A percentile compares a stretch with the other conserved stretches of the same genome.
These are phyloP conservation scores for Colletotrichum sojae DNA, from an alignment of 2,329 filamentous ascomycete genomes.

Conservation along the genomic window DNA sequence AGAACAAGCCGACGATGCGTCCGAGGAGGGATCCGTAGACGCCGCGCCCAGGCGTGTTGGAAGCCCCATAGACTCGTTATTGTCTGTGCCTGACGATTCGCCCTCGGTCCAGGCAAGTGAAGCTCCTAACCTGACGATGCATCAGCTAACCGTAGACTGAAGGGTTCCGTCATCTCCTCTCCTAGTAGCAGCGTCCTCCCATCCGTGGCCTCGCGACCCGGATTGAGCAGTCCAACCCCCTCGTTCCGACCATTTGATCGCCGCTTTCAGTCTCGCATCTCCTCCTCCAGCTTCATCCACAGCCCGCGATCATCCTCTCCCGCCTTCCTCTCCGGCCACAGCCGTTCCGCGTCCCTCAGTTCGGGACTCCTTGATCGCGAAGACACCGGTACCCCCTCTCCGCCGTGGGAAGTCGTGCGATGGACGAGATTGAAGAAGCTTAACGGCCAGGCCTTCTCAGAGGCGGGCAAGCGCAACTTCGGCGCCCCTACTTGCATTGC, in stretches of 20 bases:
- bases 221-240: conserved; percentile 79
- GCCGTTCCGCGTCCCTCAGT: conserved; percentile 83
- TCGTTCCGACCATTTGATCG: conserved; percentile 95
- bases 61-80: conserved; percentile 77
- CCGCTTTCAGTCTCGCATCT: conserved; percentile 90
- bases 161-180: conserved; percentile 75
- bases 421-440: conserved; percentile 96
- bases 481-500: conserved; percentile 91
- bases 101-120: conserved; percentile 82
- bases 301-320: conserved; percentile 83
- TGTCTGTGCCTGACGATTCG: conserved; percentile 86
- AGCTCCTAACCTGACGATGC: conserved; percentile 6
- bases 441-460: conserved; percentile 90
- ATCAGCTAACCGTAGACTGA: conserved; percentile 34
- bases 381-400: conserved; percentile 78
- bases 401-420: conserved; percentile 96
- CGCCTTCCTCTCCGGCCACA: conserved; percentile 82
- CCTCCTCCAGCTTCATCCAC: conserved; percentile 67
- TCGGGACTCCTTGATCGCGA: conserved; percentile 77
- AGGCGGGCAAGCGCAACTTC: conserved; percentile 92
- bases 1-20: conserved; percentile 60
- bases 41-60: conserved; percentile 68
- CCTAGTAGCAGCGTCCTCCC: conserved; percentile 82
- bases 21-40: conserved; percentile 69
- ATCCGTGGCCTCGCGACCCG: conserved; percentile 76